Base-by-base conservation (phyloP, 768 basidiomycete genomes). In the Calocybe gangraenosa region DNA sequence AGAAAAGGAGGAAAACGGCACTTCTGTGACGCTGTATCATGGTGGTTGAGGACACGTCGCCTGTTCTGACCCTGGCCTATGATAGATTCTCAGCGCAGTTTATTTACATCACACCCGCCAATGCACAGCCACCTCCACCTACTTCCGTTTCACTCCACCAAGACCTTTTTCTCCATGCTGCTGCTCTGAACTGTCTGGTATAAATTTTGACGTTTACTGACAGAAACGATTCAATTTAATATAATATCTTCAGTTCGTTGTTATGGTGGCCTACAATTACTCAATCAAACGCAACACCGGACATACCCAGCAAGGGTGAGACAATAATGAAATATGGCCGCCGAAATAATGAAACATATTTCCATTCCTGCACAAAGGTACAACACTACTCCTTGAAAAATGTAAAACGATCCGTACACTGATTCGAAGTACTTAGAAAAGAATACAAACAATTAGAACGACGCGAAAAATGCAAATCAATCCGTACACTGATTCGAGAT, bases 21-120 rank as follows among this genome's bases (percentile, higher is more conserved):
- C 36, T 48, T 44, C 42, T 55, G 42, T 54, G 55, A 48, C 54
- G 53, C 42, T 53, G 48, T 39, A 56, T 45, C 60, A 62, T 62
- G 49, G 51, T 54, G 50, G 55, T 52, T 32, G 47, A 44, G 48
- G 39, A 55, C 57, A 58, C 54, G 57, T 56, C 50, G 52, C 40
- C 40, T 18, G 37, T 22, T 14, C 43, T 33, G 5, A 11, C 5
- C 25, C 25, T 28, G 25, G 11, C 11, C 6, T 6, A 28, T 28
- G 25, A 28, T 28, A 28, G 11, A 11, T 6, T 5, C 25, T 5
- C 6, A 28, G 34, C 34, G 34, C 34, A 35, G 34, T 14, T n/a
- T 5, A 14, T 14, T n/a, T n/a, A n/a, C n/a, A n/a, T n/a, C 34
- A 35, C n/a, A 5, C 6, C 7, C 34, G 34, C 17, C 34, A 35